phyloP scores from a whole-genome alignment of 2,329 filamentous ascomycete species.

The Dothistroma pini region DNA sequence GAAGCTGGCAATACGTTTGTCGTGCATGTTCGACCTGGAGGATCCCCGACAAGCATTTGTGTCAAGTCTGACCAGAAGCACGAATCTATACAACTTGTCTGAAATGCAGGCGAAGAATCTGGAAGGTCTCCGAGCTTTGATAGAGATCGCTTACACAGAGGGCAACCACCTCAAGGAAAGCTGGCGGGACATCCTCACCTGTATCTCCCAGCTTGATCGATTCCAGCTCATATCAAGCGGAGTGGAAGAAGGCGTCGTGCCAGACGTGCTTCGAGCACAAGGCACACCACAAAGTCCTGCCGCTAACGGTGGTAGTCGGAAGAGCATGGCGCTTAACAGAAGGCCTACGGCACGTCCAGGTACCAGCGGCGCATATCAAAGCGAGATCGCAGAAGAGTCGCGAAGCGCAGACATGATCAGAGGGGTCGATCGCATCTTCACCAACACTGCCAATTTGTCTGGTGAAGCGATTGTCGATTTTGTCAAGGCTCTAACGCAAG shows the following conservation, averaged over 20 bases:
- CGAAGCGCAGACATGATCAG: constrained; percentile 90
- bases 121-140: constrained; percentile 83
- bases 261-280: constrained; percentile 77
- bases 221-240: constrained; percentile 93
- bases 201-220: constrained; percentile 91
- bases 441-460: constrained; percentile 87
- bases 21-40: constrained; percentile 87
- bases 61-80: constrained; percentile 85
- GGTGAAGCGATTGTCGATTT: constrained; percentile 96
- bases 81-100: constrained; percentile 90
- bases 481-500: constrained; percentile 84
- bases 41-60: constrained; percentile 96
- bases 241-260: constrained; percentile 86
- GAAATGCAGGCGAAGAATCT: constrained; percentile 97
- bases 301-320: constrained; percentile 21
- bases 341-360: constrained; percentile 46
- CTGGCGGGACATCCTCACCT: constrained; percentile 94
- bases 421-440: constrained; percentile 92
- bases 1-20: constrained; percentile 87
- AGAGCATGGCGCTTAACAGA: constrained; percentile 54
- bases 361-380: constrained; percentile 51
- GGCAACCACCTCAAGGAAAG: constrained; percentile 85
- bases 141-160: constrained; percentile 90
- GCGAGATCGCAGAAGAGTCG: constrained; percentile 85
- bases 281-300: constrained; percentile 14